Evolutionary conservation across 495 filamentous ascomycete genomes (phyloP).

Genomic region (Penicilliopsis zonata): DNA sequence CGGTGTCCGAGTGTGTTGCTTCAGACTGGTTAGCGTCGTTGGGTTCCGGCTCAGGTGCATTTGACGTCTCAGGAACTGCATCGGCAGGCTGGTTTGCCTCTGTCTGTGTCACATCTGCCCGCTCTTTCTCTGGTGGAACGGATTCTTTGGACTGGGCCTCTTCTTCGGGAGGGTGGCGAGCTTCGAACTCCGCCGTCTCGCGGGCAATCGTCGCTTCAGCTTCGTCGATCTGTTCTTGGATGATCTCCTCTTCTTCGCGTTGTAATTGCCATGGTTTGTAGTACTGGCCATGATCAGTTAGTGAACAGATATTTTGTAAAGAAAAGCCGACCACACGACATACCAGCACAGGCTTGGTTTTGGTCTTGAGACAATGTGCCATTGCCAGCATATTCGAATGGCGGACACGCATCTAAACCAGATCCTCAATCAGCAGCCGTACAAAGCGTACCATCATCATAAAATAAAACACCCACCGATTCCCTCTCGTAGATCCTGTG

Average conservation of each 20-base stretch:
- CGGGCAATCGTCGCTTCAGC: slow-evolving; percentile 37
- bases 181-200: slow-evolving; percentile 40
- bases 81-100: slow-evolving; percentile 9
- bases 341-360: slow-evolving; percentile 65
- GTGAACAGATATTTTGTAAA: slow-evolving; percentile 4
- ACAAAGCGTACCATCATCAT: not conserved
- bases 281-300: slow-evolving; percentile 41
- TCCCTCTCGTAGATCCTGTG: slow-evolving; percentile 69
- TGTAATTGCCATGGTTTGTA: slow-evolving; percentile 80
- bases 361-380: slow-evolving; percentile 68
- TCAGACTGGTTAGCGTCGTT: slow-evolving; percentile 12
- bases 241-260: slow-evolving; percentile 46
- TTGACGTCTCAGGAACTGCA: slow-evolving; percentile 8
- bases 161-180: slow-evolving; percentile 16
- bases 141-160: slow-evolving; percentile 5
- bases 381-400: slow-evolving; percentile 60
- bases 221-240: slow-evolving; percentile 47
- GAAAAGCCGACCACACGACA: slow-evolving; percentile 12
- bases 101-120: slow-evolving; percentile 1
- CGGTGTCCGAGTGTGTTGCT: slow-evolving; percentile 6
- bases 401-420: slow-evolving; percentile 60
- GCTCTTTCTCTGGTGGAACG: slow-evolving; percentile 1
- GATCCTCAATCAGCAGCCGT: slow-evolving; percentile 1
- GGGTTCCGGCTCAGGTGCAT: slow-evolving; percentile 17
- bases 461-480: slow-evolving; percentile 45